Percentiles rank a stretch among this genome's conserved stretches.
Conservation (phyloP, 2,329 filamentous ascomycete species). For the Thelonectria olida region DNA sequence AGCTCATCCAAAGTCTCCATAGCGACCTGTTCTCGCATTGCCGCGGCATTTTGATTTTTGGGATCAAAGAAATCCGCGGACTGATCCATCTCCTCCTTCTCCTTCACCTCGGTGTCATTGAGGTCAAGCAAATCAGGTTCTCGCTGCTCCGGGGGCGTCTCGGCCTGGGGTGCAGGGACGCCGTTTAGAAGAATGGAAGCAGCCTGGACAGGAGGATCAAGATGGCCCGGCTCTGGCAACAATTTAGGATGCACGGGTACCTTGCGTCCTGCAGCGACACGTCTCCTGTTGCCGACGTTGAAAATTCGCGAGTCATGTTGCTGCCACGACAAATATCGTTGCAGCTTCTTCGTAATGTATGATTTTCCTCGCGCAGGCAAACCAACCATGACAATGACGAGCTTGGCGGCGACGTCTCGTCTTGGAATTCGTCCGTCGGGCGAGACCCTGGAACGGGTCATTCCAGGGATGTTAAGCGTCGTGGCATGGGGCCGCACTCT, state of each 20-base stretch:
- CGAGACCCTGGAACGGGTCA: constrained; percentile 94
- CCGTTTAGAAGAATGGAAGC: constrained; percentile 69
- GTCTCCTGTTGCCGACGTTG: constrained; percentile 93
- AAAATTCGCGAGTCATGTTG: constrained; percentile 97
- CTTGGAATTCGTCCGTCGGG: constrained; percentile 94
- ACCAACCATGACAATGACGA: constrained; percentile 98
- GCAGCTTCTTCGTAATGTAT: constrained; percentile 98
- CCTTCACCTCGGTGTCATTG: constrained; percentile 36
- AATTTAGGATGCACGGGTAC: constrained; percentile 47
- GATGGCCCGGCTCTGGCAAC: constrained; percentile 46
- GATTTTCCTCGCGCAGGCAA: constrained; percentile 95
- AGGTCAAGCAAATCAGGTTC: constrained; percentile 53
- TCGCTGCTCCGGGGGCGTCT: constrained; percentile 40
- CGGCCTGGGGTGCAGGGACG: constrained; percentile 46
- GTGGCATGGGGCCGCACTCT: constrained; percentile 85
- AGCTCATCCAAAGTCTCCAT: constrained; percentile 93
- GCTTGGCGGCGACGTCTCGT: constrained; percentile 92
- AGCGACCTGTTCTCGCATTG: constrained; percentile 89
- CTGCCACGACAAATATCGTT: constrained; percentile 94
- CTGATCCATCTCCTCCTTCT: constrained; percentile 74
- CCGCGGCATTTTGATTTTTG: constrained; percentile 81
- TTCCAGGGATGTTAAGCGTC: constrained; percentile 94
- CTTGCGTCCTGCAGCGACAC: constrained; percentile 74
- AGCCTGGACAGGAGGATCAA: constrained; percentile 59
- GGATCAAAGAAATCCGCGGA: constrained; percentile 95